Base-by-base conservation (phyloP, 2,329 filamentous ascomycete genomes). In the Aspergillus intermedius region DNA sequence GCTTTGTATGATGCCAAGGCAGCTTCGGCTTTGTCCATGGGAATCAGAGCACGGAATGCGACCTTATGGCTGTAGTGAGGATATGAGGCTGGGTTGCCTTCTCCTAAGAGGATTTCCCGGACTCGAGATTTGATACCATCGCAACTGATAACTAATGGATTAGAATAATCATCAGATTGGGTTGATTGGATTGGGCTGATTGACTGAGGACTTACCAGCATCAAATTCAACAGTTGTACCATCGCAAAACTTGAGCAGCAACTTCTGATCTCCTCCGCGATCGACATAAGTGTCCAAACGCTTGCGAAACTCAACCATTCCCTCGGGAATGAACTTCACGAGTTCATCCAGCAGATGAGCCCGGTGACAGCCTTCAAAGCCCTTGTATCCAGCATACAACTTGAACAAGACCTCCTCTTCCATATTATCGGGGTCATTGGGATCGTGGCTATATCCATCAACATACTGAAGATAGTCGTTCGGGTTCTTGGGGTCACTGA, bases 101-200 rank as follows among this genome's bases (percentile, higher is more conserved):
- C 60, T 0, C 77, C 78, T 2, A 84, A 66, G 4, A 86, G 62
- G 12, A 79, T 60, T 25, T 75, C 60, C 6, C 83, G 71, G 2
- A 78, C 71, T 3, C 71, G 68, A 0, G 78, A 81, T 59, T 81
- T 81, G 58, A 86, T 82, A 0, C 83, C 83, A 62, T 86, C 83
- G 59, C 80, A 83, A 4, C 79, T 82, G 48, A 86, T 58, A n/a
- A 54, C 55, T 60, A 32, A 32, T 8, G 8, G 28, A 32, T 32
- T 32, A 32, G 28, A 8, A 32, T 32, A 32, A 21, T 21, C 12
- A 13, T 8, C 12, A 32, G 8, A 32, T 32, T 32, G 6, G 28
- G 28, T 13, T 13, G 28, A 32, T 32, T 8, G 28, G 12, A n/a
- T n/a, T n/a, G n/a, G n/a, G n/a, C n/a, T n/a, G n/a, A n/a, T n/a